phyloP scores from a whole-genome alignment of 2,329 filamentous ascomycete species.

The Aspergillus quadricinctus region DNA sequence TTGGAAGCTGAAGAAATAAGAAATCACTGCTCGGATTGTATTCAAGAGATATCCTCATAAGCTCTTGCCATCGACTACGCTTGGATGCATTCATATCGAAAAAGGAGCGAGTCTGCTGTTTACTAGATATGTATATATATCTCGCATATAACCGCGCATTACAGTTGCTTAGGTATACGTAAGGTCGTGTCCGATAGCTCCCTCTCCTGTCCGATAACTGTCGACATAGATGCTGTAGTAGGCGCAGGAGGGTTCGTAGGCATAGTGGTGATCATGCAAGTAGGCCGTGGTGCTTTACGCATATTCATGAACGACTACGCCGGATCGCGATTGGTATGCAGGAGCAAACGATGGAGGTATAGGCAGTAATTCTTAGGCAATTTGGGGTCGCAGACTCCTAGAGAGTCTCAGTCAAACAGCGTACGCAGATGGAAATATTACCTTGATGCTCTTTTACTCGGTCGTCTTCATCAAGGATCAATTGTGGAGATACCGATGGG shows the following conservation, averaged over 20 bases:
- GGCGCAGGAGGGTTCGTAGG: background rate
- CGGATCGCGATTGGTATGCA: background rate
- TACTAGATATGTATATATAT: background rate
- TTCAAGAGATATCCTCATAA: background rate
- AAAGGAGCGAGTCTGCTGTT: background rate
- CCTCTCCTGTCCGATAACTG: background rate
- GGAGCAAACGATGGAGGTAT: background rate
- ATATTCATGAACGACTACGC: background rate
- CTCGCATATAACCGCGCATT: background rate
- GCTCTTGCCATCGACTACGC: background rate
- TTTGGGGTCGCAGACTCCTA: background rate
- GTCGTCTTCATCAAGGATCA: background rate
- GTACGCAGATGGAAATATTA: background rate
- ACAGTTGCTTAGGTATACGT: background rate
- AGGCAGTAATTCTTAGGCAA: background rate
- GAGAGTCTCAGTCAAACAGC: background rate
- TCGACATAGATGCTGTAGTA: background rate
- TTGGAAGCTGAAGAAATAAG: background rate
- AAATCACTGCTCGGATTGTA: background rate
- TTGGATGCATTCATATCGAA: background rate
- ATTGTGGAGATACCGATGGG: background rate
- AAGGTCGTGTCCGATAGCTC: background rate
- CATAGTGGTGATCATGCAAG: too few relatives aligned
- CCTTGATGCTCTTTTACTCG: too few relatives aligned
- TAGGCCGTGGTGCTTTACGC: background rate